These are phyloP conservation scores for Ampelomyces quisqualis DNA, from an alignment of 2,329 filamentous ascomycete genomes.

Conservation along the genomic window DNA sequence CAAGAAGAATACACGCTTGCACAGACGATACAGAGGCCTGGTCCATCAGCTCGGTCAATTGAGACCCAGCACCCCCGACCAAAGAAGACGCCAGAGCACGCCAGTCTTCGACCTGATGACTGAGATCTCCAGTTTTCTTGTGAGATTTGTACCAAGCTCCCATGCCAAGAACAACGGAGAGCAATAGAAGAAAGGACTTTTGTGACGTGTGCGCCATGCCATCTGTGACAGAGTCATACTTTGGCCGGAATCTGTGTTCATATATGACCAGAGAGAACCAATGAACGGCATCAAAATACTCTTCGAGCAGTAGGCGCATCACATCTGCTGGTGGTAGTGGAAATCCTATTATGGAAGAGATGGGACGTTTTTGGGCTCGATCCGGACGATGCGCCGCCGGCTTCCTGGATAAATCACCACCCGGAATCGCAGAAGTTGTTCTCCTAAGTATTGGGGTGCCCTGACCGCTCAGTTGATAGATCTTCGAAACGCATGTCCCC, in stretches of 20 bases:
- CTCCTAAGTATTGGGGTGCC: slow-evolving; percentile 6
- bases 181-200: slow-evolving; percentile 42
- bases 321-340: slow-evolving; percentile 32
- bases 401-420: slow-evolving; percentile 18
- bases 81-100: slow-evolving; percentile 17
- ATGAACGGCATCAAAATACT: slow-evolving; percentile 47
- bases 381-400: slow-evolving; percentile 5
- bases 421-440: slow-evolving; percentile 42
- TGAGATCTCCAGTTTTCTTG: slow-evolving; percentile 13
- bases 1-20: slow-evolving; percentile 46
- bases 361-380: slow-evolving; percentile 21
- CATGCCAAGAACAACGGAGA: slow-evolving; percentile 44
- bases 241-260: slow-evolving; percentile 45
- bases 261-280: slow-evolving; percentile 51
- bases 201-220: slow-evolving; percentile 40
- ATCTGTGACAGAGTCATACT: slow-evolving; percentile 37
- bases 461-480: slow-evolving; percentile 1
- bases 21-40: slow-evolving; percentile 42
- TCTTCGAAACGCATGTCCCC: background rate
- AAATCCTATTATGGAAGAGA: slow-evolving; percentile 12
- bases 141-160: slow-evolving; percentile 44
- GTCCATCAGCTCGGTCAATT: slow-evolving; percentile 47
- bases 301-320: slow-evolving; percentile 41
- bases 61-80: slow-evolving; percentile 34
- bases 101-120: slow-evolving; percentile 14